Evolutionary conservation across 441 rosid genomes (phyloP).

Genomic region (Omphalea diandra): DNA sequence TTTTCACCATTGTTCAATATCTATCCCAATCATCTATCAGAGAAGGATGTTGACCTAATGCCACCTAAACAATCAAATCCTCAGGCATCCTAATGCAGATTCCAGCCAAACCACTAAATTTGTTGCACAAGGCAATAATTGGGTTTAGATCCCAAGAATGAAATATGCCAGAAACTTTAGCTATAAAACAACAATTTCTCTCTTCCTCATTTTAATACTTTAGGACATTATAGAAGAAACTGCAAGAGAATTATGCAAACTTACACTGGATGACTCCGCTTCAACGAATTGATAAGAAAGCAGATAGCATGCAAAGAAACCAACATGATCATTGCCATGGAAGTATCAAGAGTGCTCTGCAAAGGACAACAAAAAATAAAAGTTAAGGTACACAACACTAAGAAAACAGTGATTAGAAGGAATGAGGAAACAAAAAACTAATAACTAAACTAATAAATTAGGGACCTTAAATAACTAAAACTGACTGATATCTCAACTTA

Average conservation of each 20-base stretch:
- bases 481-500: background rate
- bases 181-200: background rate
- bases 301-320: conserved; percentile 41
- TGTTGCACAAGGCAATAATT: too few relatives aligned
- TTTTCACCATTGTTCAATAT: background rate
- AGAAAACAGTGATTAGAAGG: background rate
- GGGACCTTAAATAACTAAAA: background rate
- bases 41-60: background rate
- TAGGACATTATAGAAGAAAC: too few relatives aligned
- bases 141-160: background rate
- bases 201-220: too few relatives aligned
- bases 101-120: background rate
- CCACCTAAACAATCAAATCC: background rate
- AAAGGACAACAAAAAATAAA: conserved; percentile 21
- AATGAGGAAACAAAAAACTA: background rate
- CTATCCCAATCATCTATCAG: background rate
- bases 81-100: background rate
- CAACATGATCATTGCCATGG: conserved; percentile 50
- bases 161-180: too few relatives aligned
- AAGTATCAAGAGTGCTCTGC: conserved; percentile 80
- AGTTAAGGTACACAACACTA: conserved; percentile 2
- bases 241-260: conserved; percentile 20
- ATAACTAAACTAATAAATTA: background rate
- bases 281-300: conserved; percentile 36
- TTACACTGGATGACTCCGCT: conserved; percentile 30